Evolutionary conservation across 31 red algal genomes (phyloP), one percentile per base, ranked within the genome.

Genomic region (Bonnemaisonia californica): DNA sequence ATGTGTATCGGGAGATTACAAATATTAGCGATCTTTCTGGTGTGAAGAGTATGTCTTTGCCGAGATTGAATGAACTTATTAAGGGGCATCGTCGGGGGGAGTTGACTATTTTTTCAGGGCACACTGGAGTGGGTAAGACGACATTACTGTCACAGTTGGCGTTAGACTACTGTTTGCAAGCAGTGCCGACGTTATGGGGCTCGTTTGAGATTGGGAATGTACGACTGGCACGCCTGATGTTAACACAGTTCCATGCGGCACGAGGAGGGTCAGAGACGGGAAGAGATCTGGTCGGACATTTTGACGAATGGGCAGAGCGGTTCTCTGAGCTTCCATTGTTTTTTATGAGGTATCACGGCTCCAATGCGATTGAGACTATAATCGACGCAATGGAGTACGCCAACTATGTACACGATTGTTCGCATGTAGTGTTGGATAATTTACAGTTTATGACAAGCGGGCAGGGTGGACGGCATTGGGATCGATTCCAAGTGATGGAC

Each of bases 111-210:
- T 69, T 88, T 23, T 80, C 86, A 33, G 97, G 97, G 12, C 93
- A 95, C 65, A 99, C 93, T 24, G 97, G 97, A 13, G 85, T 99
- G 1, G 97, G 97, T 26, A 99, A 99, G 47, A 96, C 97, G 2
- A 99, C 97, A 4, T 47, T 99, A 35, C 65, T 99, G 26, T 89
- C 86, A 34, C 97, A 99, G 70, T 41, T 99, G 60, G 77, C 88
- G 16, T 57, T 99, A 29, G 97, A 99, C 75, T 94, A 84, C 62
- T 93, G 93, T 61, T 67, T 91, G 68, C 93, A 99, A 76, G 97
- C 91, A 3, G 63, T 88, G 29, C 82, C 81, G 11, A 94, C 95
- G 18, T 65, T 98, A 66, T 95, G 95, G 91, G 91, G 95, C 21
- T 98, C 95, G 28, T 95, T 93, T 77, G 95, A 98, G 67, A 82